Percentiles rank a stretch among this genome's conserved stretches.
These are phyloP conservation scores for Talaromyces pinophilus DNA, from an alignment of 2,329 filamentous ascomycete species.

Conservation along the genomic window DNA sequence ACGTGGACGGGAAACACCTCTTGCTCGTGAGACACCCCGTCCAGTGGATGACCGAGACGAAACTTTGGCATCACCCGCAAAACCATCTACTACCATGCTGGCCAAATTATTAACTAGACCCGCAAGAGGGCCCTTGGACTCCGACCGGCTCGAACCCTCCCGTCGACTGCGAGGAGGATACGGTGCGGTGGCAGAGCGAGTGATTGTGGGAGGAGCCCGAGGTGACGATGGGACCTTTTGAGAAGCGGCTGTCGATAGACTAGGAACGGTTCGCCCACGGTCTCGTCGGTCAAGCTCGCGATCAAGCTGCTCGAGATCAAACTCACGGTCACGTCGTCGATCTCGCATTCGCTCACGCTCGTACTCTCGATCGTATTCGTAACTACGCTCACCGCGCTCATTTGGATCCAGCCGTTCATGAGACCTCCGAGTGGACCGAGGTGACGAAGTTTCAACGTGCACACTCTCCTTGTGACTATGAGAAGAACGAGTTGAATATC, in stretches of 20 bases:
- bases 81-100: constrained; percentile 15
- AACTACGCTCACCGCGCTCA: constrained; percentile 18
- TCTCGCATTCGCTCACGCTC: not conserved
- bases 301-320: not conserved
- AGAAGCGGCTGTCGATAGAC: constrained; percentile 40
- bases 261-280: constrained; percentile 34
- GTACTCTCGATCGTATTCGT: not conserved
- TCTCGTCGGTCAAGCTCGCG: constrained; percentile 2
- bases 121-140: constrained; percentile 21
- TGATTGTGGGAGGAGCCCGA: constrained; percentile 35
- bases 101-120: constrained; percentile 11
- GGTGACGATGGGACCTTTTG: constrained; percentile 32
- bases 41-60: constrained; percentile 8
- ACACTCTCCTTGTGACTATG: constrained; percentile 29
- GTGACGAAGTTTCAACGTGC: constrained; percentile 28
- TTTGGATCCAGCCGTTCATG: constrained; percentile 35
- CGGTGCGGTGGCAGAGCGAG: constrained; percentile 37
- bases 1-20: constrained; percentile 35
- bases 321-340: constrained; percentile 3
- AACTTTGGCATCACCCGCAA: constrained; percentile 26
- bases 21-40: constrained; percentile 6
- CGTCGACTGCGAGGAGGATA: constrained; percentile 34
- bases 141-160: constrained; percentile 53
- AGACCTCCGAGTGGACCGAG: constrained; percentile 32
- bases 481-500: constrained; percentile 32